Conservation (phyloP, 2,329 filamentous ascomycete genomes). For the Nemania sp. region DNA sequence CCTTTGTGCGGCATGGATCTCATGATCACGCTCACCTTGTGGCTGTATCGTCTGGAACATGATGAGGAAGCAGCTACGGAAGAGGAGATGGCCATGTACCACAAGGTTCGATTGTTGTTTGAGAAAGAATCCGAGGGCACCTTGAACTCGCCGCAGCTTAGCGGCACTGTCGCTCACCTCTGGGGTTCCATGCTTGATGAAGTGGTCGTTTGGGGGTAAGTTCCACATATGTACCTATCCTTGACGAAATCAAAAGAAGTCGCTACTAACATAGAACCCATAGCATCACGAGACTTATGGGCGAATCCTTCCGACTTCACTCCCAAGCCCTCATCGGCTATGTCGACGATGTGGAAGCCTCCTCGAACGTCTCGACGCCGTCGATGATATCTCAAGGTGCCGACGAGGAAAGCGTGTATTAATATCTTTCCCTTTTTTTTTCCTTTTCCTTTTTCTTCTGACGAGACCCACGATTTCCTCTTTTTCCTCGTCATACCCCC, state of each 20-base stretch:
- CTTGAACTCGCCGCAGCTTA: slow-evolving; percentile 76
- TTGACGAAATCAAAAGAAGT: slow-evolving; percentile 41
- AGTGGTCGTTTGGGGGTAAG: slow-evolving; percentile 99
- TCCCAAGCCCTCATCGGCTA: slow-evolving; percentile 93
- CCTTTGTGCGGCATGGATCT: slow-evolving; percentile 94
- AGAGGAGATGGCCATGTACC: slow-evolving; percentile 87
- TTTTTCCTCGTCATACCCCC: slow-evolving; percentile 36
- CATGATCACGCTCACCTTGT: slow-evolving; percentile 96
- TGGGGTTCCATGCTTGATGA: slow-evolving; percentile 99
- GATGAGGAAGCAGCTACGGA: slow-evolving; percentile 89
- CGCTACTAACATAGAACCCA: slow-evolving; percentile 58
- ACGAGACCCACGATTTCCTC: slow-evolving; percentile 57
- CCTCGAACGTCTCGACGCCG: slow-evolving; percentile 70
- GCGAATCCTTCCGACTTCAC: slow-evolving; percentile 96
- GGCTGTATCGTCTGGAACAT: slow-evolving; percentile 99
- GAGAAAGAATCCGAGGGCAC: slow-evolving; percentile 87
- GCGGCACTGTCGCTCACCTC: slow-evolving; percentile 90
- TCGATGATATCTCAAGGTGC: slow-evolving; percentile 74
- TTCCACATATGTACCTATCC: slow-evolving; percentile 45
- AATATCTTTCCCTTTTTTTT: slow-evolving; percentile 43
- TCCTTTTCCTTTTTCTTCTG: slow-evolving; percentile 23
- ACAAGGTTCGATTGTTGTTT: slow-evolving; percentile 87
- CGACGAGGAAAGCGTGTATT: slow-evolving; percentile 74
- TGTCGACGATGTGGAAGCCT: slow-evolving; percentile 78
- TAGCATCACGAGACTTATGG: slow-evolving; percentile 93